These are phyloP conservation scores for Solanum chilense DNA, from an alignment of 257 asterid species.

Conservation along the genomic window DNA sequence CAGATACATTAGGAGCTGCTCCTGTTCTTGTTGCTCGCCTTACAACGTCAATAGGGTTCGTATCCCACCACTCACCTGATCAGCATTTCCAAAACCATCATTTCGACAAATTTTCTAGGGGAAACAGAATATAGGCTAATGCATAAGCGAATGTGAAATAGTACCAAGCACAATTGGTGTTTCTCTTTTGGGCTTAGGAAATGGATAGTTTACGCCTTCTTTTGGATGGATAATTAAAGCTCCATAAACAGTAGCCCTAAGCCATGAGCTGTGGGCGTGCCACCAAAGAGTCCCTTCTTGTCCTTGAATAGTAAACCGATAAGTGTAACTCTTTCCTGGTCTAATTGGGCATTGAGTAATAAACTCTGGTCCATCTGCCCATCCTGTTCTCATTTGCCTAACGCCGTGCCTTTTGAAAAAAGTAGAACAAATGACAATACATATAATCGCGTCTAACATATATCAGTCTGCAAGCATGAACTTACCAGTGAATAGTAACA, in stretches of 20 bases:
- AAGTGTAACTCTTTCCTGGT: slow-evolving; percentile 66
- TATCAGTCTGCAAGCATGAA: background rate
- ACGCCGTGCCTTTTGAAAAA: slow-evolving; percentile 55
- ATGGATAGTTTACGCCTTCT: background rate
- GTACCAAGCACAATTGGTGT: background rate
- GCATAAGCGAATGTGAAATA: background rate
- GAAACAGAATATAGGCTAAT: background rate
- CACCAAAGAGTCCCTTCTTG: slow-evolving; percentile 92
- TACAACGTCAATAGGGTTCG: slow-evolving; percentile 1
- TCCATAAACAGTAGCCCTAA: slow-evolving; percentile 80
- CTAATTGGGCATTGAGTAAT: slow-evolving; percentile 72
- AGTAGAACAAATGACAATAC: background rate
- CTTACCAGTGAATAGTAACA: slow-evolving; percentile 71
- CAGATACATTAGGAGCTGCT: slow-evolving; percentile 62
- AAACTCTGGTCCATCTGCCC: slow-evolving; percentile 87
- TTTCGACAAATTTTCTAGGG: background rate
- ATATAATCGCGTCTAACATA: background rate
- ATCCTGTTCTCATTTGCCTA: slow-evolving; percentile 58
- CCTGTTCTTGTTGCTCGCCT: slow-evolving; percentile 69
- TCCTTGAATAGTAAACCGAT: slow-evolving; percentile 61
- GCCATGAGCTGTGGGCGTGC: slow-evolving; percentile 97
- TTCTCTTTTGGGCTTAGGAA: background rate
- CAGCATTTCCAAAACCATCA: background rate
- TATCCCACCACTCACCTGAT: background rate
- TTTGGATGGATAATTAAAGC: slow-evolving; percentile 39